A percentile compares a stretch with the other conserved stretches of the same genome.
These are phyloP conservation scores for Hirschioporus abietinus DNA, from an alignment of 768 basidiomycete species.

Conservation along the genomic window DNA sequence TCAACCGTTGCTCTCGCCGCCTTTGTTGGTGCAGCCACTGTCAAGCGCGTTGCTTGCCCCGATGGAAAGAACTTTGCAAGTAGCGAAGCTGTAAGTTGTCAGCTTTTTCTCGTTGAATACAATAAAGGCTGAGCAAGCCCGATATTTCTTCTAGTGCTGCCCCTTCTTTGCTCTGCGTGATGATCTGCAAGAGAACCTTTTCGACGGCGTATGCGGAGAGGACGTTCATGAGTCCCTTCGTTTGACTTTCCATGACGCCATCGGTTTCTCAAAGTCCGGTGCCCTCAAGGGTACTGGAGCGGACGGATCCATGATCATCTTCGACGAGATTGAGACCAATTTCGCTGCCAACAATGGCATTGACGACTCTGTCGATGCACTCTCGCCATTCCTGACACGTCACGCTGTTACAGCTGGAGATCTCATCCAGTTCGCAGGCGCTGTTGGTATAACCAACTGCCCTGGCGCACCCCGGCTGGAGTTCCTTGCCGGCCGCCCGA, in stretches of 20 bases:
- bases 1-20: constrained; percentile 13
- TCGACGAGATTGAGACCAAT: constrained; percentile 8
- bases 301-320: constrained; percentile 9
- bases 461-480: constrained; percentile 14
- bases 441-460: constrained; percentile 13
- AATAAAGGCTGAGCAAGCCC: not conserved
- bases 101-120: not conserved
- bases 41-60: constrained; percentile 11
- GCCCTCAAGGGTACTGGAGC: constrained; percentile 6
- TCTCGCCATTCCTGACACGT: constrained; percentile 11
- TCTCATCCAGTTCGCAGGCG: constrained; percentile 15
- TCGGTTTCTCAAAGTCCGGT: constrained; percentile 6
- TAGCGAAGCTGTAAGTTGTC: not conserved
- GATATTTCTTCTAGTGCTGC: constrained; percentile 19
- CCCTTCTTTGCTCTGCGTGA: constrained; percentile 26
- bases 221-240: constrained; percentile 14
- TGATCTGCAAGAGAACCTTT: constrained; percentile 23
- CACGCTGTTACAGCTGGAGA: constrained; percentile 15
- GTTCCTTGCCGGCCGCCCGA: constrained; percentile 13
- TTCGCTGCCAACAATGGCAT: constrained; percentile 16
- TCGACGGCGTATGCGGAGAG: constrained; percentile 26
- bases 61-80: constrained; percentile 12
- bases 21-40: constrained; percentile 11
- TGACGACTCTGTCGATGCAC: constrained; percentile 12
- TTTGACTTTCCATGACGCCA: constrained; percentile 7